Conservation (phyloP, 2,329 filamentous ascomycete genomes). For the Dactylellina cionopaga region DNA sequence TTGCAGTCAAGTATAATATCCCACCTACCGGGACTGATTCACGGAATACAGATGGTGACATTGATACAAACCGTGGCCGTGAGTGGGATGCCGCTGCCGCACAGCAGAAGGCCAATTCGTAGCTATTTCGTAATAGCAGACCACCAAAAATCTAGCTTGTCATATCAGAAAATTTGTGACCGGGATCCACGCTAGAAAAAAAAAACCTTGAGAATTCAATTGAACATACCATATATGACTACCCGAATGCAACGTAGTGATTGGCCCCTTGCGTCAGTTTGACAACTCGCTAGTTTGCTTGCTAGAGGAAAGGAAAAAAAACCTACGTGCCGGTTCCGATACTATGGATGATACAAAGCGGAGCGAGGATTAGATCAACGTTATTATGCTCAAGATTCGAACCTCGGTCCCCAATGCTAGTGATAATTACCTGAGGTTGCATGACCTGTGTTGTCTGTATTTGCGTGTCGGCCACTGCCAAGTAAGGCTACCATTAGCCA, state of each 20-base stretch:
- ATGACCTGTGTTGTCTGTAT: constrained; percentile 77
- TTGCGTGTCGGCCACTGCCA: constrained; percentile 68
- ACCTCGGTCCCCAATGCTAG: background rate
- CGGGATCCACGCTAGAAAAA: background rate
- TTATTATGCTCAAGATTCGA: too few relatives aligned
- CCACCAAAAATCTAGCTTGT: constrained; percentile 84
- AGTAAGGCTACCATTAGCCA: constrained; percentile 1
- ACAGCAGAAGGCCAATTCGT: constrained; percentile 80
- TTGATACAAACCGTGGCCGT: constrained; percentile 75
- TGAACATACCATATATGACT: constrained; percentile 48
- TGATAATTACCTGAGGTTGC: constrained; percentile 75
- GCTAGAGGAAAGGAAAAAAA: background rate
- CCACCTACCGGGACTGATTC: constrained; percentile 79
- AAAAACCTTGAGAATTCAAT: background rate
- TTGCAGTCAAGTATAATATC: constrained; percentile 77
- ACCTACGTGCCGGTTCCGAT: constrained; percentile 55
- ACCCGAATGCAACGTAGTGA: background rate
- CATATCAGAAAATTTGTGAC: background rate
- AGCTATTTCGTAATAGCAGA: constrained; percentile 77
- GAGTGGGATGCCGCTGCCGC: constrained; percentile 76
- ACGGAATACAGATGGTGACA: constrained; percentile 78
- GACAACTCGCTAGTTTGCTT: background rate
- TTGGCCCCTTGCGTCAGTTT: constrained; percentile 7
- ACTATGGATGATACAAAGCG: constrained; percentile 33
- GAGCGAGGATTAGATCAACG: too few relatives aligned